Conservation (phyloP, 192 early-diverging fungal species). For the Coemansia sp. region DNA sequence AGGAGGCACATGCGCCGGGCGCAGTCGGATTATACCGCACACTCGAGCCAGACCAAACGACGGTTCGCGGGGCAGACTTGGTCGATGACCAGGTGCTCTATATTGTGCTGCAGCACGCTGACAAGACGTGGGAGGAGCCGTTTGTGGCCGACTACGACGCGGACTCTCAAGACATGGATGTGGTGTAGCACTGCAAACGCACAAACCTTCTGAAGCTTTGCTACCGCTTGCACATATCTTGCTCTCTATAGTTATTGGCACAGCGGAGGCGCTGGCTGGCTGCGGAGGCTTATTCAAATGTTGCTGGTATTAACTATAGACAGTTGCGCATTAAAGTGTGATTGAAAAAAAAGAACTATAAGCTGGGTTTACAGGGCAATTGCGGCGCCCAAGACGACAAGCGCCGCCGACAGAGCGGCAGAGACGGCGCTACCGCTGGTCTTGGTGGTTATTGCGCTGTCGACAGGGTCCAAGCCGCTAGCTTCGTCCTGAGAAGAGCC, state of each 20-base stretch:
- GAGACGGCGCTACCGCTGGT: slow-evolving; percentile 7
- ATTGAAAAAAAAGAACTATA: not conserved
- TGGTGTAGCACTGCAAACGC: slow-evolving; percentile 1
- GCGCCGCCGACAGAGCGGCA: slow-evolving; percentile 6
- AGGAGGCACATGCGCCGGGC: not conserved
- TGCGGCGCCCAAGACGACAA: slow-evolving; percentile 12
- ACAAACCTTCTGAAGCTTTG: too few species aligned
- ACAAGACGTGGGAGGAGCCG: slow-evolving; percentile 41
- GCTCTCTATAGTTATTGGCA: too few species aligned
- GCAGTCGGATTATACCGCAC: not conserved
- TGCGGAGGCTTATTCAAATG: too few species aligned
- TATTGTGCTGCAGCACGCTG: slow-evolving; percentile 15
- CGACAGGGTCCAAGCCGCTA: not conserved
- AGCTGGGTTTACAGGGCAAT: slow-evolving; percentile 5
- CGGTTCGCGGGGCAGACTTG: slow-evolving; percentile 8
- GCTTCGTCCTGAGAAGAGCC: not conserved
- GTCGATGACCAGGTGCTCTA: slow-evolving; percentile 25
- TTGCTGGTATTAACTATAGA: too few species aligned
- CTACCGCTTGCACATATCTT: too few species aligned
- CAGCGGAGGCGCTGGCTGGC: too few species aligned
- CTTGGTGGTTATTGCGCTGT: not conserved
- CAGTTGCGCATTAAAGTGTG: too few species aligned
- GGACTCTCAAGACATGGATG: slow-evolving; percentile 30
- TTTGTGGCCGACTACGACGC: slow-evolving; percentile 22
- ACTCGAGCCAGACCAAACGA: slow-evolving; percentile 11